A percentile compares a stretch with the other conserved stretches of the same genome.
Evolutionary conservation across 2,329 filamentous ascomycete species (phyloP).

Genomic region (Trichoderma afroharzianum): DNA sequence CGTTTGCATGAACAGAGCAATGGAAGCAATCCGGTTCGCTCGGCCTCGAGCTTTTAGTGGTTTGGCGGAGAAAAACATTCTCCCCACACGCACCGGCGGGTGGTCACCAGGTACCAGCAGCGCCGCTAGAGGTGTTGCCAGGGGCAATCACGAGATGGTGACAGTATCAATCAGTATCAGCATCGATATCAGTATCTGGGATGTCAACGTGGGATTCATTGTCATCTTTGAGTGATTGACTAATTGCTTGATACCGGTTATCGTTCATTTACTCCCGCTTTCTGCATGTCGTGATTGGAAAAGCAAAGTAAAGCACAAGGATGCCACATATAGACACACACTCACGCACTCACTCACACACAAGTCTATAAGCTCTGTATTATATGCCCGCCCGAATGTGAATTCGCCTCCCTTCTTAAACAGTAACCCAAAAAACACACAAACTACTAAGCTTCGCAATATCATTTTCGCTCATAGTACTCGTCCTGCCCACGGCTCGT

Average conservation of each 20-base stretch:
- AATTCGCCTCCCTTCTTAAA: not conserved
- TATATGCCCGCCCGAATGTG: not conserved
- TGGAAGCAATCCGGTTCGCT: conserved; percentile 13
- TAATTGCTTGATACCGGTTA: not conserved
- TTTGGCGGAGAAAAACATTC: not conserved
- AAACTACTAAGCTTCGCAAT: not conserved
- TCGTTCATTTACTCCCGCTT: not conserved
- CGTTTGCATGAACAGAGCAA: not conserved
- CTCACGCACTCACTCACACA: not conserved
- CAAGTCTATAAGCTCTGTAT: conserved; percentile 4
- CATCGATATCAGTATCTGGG: not conserved
- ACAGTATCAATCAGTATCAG: not conserved
- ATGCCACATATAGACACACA: not conserved
- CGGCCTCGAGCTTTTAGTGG: not conserved
- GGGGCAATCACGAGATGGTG: conserved; percentile 9
- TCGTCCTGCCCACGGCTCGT: conserved; percentile 43
- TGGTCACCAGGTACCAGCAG: not conserved
- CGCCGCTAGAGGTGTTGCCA: not conserved
- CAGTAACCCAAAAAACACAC: not conserved
- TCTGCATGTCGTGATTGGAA: not conserved
- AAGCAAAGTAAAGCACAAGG: not conserved
- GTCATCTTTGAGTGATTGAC: not conserved
- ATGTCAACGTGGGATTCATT: not conserved
- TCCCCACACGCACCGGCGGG: not conserved
- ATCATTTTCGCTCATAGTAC: conserved; percentile 41